These are phyloP conservation scores for Colletotrichum cereale DNA, from an alignment of 2,329 filamentous ascomycete species.

Conservation along the genomic window DNA sequence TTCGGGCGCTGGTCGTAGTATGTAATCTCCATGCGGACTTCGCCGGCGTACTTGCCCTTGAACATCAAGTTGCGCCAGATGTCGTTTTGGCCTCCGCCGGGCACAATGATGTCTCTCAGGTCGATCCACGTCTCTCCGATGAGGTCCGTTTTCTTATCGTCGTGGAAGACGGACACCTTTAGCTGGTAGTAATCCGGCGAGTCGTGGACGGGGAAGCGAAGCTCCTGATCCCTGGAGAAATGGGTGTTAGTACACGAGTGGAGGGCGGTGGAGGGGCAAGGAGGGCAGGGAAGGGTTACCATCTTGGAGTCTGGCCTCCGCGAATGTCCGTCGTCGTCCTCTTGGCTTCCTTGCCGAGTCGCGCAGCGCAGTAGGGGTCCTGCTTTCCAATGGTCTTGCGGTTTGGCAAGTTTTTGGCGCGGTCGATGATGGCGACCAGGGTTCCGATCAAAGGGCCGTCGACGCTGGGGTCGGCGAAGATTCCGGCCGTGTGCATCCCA, in stretches of 20 bases:
- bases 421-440: constrained; percentile 90
- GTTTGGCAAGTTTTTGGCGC: constrained; percentile 97
- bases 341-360: constrained; percentile 95
- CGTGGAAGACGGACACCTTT: constrained; percentile 96
- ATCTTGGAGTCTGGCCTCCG: constrained; percentile 94
- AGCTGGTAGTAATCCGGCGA: constrained; percentile 96
- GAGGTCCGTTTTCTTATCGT: constrained; percentile 96
- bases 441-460: constrained; percentile 96
- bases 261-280: background rate
- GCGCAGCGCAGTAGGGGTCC: constrained; percentile 94
- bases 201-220: constrained; percentile 96
- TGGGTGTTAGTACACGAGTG: constrained; percentile 6
- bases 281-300: constrained; percentile 66
- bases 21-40: constrained; percentile 94
- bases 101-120: constrained; percentile 82
- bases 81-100: constrained; percentile 93
- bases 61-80: constrained; percentile 90
- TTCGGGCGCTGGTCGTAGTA: constrained; percentile 94
- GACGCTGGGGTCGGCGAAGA: constrained; percentile 92
- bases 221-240: constrained; percentile 87
- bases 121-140: constrained; percentile 96
- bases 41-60: constrained; percentile 95
- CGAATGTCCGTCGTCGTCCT: constrained; percentile 95
- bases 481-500: constrained; percentile 86
- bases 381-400: constrained; percentile 98